These are phyloP conservation scores for Strigomonas galati DNA, from an alignment of 208 protist genomes.

Conservation along the genomic window DNA sequence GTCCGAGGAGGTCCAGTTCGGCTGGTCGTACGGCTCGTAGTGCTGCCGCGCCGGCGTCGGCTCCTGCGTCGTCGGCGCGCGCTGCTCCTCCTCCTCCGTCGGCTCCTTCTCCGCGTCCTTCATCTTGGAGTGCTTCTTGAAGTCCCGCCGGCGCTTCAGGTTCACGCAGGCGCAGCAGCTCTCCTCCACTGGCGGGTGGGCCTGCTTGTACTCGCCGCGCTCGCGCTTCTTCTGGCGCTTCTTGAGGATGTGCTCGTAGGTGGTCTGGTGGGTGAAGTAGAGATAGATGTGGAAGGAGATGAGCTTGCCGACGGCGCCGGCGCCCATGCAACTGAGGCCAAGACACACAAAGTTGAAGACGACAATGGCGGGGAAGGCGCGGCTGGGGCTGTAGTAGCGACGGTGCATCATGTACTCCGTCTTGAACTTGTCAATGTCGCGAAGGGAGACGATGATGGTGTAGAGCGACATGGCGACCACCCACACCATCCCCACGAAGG, in stretches of 20 bases:
- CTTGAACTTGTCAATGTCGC: constrained; percentile 43
- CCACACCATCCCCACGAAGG: constrained; percentile 64
- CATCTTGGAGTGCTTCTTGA: constrained; percentile 51
- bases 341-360: constrained; percentile 65
- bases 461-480: constrained; percentile 61
- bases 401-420: constrained; percentile 21
- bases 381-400: constrained; percentile 48
- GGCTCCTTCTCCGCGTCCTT: neutral
- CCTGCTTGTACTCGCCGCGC: constrained; percentile 19
- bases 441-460: constrained; percentile 43
- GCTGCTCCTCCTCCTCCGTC: neutral
- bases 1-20: too few relatives aligned
- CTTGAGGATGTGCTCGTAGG: constrained; percentile 72
- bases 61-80: neutral
- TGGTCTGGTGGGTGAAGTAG: constrained; percentile 46
- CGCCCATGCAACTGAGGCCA: constrained; percentile 25
- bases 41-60: neutral
- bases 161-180: constrained; percentile 32
- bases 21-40: constrained; percentile 8
- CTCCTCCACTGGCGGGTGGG: neutral
- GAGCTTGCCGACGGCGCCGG: constrained; percentile 55
- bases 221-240: constrained; percentile 60
- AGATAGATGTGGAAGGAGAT: constrained; percentile 81
- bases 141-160: constrained; percentile 65
- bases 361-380: constrained; percentile 39